Conservation (phyloP, 164 flowering plant genomes). For the Vitis vinifera region ASM3070453v1 NC_081813.1:23744501-23745000, state of each 20-base stretch:
- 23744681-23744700: not conserved
- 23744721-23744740: not conserved
- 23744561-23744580: too few relatives aligned
- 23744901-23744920: too few relatives aligned
- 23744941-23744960: not conserved
- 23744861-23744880: slow-evolving; percentile 35
- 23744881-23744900: not conserved
- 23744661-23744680: not conserved
- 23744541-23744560: too few relatives aligned
- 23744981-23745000: slow-evolving; percentile 37
- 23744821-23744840: slow-evolving; percentile 50
- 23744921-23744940: too few relatives aligned
- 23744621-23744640: too few relatives aligned
- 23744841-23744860: slow-evolving; percentile 44
- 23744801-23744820: slow-evolving; percentile 57
- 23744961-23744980: slow-evolving; percentile 39
- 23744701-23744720: not conserved
- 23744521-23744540: too few relatives aligned
- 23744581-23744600: too few relatives aligned
- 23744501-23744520: too few relatives aligned
- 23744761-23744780: slow-evolving; percentile 68
- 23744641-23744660: slow-evolving; percentile 4
- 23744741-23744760: slow-evolving; percentile 45
- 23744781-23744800: slow-evolving; percentile 61
- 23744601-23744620: too few relatives aligned